Percentiles rank a stretch among this genome's conserved stretches.
These are phyloP conservation scores for Lophiotrema nucula DNA, from an alignment of 495 filamentous ascomycete species.

Conservation along the genomic window DNA sequence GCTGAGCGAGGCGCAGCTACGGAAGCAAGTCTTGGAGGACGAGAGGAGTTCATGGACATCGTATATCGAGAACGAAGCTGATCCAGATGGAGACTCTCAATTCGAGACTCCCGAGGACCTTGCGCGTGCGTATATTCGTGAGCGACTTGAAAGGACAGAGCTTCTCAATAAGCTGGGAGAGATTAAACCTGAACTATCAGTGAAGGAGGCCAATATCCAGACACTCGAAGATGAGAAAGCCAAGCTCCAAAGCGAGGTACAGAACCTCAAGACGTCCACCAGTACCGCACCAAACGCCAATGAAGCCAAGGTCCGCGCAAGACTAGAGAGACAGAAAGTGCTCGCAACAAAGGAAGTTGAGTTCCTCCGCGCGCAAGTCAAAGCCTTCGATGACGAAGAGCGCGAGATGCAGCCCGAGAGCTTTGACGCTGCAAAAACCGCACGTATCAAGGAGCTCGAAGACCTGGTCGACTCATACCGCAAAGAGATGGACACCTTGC, in stretches of 20 bases:
- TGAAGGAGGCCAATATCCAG: conserved; percentile 76
- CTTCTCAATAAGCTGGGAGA: conserved; percentile 75
- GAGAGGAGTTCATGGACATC: conserved; percentile 83
- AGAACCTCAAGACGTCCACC: conserved; percentile 57
- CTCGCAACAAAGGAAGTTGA: conserved; percentile 90
- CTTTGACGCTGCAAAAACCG: conserved; percentile 71
- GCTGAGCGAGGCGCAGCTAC: conserved; percentile 72
- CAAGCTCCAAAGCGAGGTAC: conserved; percentile 62
- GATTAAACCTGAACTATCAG: conserved; percentile 72
- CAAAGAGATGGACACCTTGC: conserved; percentile 70
- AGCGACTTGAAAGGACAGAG: conserved; percentile 73
- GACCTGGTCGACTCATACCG: conserved; percentile 84
- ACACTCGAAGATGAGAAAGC: conserved; percentile 66
- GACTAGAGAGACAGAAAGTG: conserved; percentile 78
- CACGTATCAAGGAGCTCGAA: conserved; percentile 79
- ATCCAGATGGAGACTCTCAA: conserved; percentile 56
- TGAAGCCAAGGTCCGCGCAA: conserved; percentile 60
- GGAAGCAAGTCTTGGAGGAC: conserved; percentile 84
- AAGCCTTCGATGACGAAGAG: conserved; percentile 88
- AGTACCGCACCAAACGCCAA: conserved; percentile 39
- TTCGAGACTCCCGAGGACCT: conserved; percentile 88
- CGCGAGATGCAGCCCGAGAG: conserved; percentile 74
- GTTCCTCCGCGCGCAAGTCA: conserved; percentile 87
- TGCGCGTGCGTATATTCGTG: conserved; percentile 76
- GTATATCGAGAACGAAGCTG: conserved; percentile 69